Evolutionary conservation across 176 grass and related monocot species (phyloP), one percentile per base, ranked within the genome.

Genomic region (Zoysia japonica): DNA sequence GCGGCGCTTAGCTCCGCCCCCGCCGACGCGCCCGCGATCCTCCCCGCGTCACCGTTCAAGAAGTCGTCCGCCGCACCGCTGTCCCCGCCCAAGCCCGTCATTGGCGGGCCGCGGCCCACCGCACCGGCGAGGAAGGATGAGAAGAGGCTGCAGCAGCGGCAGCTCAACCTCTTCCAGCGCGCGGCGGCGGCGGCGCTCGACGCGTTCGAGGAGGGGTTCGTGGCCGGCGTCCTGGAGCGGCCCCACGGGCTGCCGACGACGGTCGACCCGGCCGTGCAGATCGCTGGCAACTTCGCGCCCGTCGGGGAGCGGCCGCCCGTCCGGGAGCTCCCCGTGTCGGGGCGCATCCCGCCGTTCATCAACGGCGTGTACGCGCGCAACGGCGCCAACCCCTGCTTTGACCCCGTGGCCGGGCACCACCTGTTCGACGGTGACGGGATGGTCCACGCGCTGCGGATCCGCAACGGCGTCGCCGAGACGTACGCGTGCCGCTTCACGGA

Each of bases 371-470:
- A 97, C 74, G 91, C 91, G 11, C 86, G 93, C 45, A 97, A 97
- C 91, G 93, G 91, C 67, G 93, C 93, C 11, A 97, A 97, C 88
- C 93, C 93, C 9, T 76, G 76, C 83, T 91, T 97, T 70, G 88
- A 93, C 70, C 93, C 93, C 19, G 76, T 88, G 9, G 93, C 91
- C 3, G 93, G 93, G 5, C 91, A 97, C 86, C 93, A 97, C 86
- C 86, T 97, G 41, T 97, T 97, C 84, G 93, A 97, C 80, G 93
- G 91, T 75, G 93, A 97, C 71, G 93, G 93, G 68, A 97, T 97
- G 93, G 88, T 97, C 37, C 93, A 97, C 88, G 91, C 91, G 15
- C 55, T 97, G 0, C 64, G 70, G 6, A 88, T 93, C 28, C 71
- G 82, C 44, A 91, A 91, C 82, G 91, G 91, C 8, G 82, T 40